Evolutionary conservation across 176 grass and related monocot species (phyloP).

Genomic region (Oryza brachyantha): DNA sequence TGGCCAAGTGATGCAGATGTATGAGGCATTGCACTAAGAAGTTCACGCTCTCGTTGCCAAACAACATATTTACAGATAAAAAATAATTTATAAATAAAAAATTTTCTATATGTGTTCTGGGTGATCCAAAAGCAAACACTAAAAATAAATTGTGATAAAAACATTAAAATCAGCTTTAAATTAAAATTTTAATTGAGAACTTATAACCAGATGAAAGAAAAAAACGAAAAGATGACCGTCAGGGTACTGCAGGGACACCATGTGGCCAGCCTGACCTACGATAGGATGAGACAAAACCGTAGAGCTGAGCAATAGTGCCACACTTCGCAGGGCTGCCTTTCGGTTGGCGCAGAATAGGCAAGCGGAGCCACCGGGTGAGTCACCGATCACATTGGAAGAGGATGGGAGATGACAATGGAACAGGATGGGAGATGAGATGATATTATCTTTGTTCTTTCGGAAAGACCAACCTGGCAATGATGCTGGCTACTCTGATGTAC

Average conservation of each 20-base stretch:
- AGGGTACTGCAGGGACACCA: conserved; percentile 36
- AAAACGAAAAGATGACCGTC: no score
- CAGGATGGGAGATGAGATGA: neutral
- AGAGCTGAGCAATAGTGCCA: neutral
- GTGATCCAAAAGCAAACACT: neutral
- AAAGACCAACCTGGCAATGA: neutral
- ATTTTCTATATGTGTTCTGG: no score
- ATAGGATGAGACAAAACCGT: conserved; percentile 19
- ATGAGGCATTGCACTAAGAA: neutral
- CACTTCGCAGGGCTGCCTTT: conserved; percentile 17
- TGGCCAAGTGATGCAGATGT: neutral
- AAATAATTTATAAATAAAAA: no score
- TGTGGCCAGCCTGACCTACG: conserved; percentile 13
- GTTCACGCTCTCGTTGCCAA: no score
- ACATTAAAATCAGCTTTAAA: no score
- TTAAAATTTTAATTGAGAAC: no score
- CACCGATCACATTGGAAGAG: neutral
- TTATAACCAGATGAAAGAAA: no score
- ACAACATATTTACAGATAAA: no score
- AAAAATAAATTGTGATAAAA: no score
- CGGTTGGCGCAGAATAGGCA: conserved; percentile 22
- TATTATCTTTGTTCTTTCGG: neutral
- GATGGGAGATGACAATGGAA: neutral
- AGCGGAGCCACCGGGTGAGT: neutral
- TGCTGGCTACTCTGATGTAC: neutral